phyloP scores from a whole-genome alignment of 2,329 filamentous ascomycete genomes.

The Colletotrichum sp. region DNA sequence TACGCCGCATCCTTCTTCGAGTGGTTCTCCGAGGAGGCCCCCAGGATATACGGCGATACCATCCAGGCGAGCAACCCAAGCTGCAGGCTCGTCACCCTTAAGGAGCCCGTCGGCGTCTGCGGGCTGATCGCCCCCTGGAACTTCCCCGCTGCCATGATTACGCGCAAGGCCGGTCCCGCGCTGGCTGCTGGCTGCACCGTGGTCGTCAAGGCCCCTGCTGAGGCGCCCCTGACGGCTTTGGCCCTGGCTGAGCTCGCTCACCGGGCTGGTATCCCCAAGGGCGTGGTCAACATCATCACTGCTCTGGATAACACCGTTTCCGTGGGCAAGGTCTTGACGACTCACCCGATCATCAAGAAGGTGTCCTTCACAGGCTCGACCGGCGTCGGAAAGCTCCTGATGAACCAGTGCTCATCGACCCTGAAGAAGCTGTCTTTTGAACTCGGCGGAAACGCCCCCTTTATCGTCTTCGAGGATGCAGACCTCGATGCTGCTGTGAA shows the following conservation, averaged over 20 bases:
- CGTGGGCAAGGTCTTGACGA: conserved; percentile 69
- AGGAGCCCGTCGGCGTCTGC: conserved; percentile 79
- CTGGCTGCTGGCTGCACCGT: conserved; percentile 70
- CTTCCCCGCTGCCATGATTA: conserved; percentile 52
- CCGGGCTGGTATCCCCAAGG: conserved; percentile 78
- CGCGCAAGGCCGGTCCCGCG: conserved; percentile 79
- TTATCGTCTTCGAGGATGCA: conserved; percentile 70
- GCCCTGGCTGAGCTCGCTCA: conserved; percentile 72
- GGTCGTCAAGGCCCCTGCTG: conserved; percentile 70
- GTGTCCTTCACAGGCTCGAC: conserved; percentile 82
- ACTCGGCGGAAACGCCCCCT: conserved; percentile 70
- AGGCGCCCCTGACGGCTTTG: conserved; percentile 69
- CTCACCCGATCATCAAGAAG: conserved; percentile 76
- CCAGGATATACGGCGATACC: conserved; percentile 62
- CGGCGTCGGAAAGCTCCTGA: conserved; percentile 73
- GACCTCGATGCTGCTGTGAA: conserved; percentile 73
- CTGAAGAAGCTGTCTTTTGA: conserved; percentile 72
- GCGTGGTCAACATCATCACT: conserved; percentile 79
- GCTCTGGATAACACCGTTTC: conserved; percentile 42
- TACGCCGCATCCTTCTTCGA: conserved; percentile 67
- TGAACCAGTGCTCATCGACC: conserved; percentile 73
- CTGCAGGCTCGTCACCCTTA: conserved; percentile 65
- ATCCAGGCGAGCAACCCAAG: conserved; percentile 64
- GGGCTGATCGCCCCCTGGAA: conserved; percentile 81
- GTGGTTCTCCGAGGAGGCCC: conserved; percentile 70